Evolutionary conservation across 768 basidiomycete genomes (phyloP), one percentile per base, ranked within the genome.

Genomic region (Collybia sp.): DNA sequence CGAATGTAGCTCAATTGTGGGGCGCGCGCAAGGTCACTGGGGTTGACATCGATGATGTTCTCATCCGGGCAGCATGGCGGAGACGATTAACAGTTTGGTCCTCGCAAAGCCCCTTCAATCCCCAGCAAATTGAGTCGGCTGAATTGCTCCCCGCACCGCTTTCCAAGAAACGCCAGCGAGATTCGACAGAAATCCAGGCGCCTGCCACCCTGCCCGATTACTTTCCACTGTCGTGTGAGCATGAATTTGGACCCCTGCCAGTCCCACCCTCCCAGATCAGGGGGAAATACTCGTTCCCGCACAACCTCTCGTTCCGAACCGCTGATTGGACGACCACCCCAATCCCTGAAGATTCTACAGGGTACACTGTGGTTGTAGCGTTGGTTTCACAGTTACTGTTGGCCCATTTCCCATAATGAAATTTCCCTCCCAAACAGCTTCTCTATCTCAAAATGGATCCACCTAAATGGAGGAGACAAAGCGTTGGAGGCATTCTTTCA

Each of bases 391-490:
- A 48, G 42, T 35, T 18, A 44, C 20, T 12, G 16, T 45, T 36
- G 8, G 8, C 8, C 25, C 6, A 20, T 11, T 20, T 10, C 10
- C 11, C 30, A 20, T 37, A 25, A 33, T 42, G n/a, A 33, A 17
- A 11, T 25, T 25, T 30, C 37, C 16, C 37, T 30, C 42, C 2
- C 16, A 20, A 15, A 34, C 58, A 93, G 90, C 1, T 82, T 95
- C 53, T 94, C 92, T 0, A 65, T 94, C 37, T 80, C 91, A 0
- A 95, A 93, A 64, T 95, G 93, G 93, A 89, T 94, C 25, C 93
- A 95, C 62, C 69, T 95, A 9, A 83, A 93, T 52, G 70, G 72
- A 10, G 85, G 87, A 9, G 93, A 96, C 56, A 76, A 76, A 1
- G 92, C 82, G 0, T 54, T 95, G n/a, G 53, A 61, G 31, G 47